Base-by-base conservation (phyloP, 179 eudicot species). In the Silene coronaria region DNA sequence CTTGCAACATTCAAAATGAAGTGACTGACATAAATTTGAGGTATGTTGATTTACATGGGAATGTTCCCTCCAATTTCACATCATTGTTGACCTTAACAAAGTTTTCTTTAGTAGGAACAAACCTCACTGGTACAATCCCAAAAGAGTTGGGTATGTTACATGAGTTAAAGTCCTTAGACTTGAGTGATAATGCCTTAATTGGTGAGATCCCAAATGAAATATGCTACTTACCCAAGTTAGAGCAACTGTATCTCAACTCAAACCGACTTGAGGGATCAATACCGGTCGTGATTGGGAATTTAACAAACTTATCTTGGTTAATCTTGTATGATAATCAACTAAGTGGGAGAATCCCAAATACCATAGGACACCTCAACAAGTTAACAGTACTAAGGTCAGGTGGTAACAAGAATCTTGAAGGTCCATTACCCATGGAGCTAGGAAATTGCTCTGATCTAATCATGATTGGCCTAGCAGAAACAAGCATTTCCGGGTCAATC, bases 381-480 rank as follows among this genome's bases (percentile, higher is more conserved):
- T 85, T 94, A 28, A 68, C 78, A 71, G 88, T 86, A 21, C 76
- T 94, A 1, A 78, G 98, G 61, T 92, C 90, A 0, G 98, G 98
- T 34, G 98, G 98, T 3, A 94, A 94, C 81, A 94, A 90, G 79
- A 92, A 94, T 71, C 84, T 94, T 11, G 83, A 78, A 77, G 98
- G 98, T 17, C 53, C 87, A 58, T 28, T 94, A 2, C 98, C 98
- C 0, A 53, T 67, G 46, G 96, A 89, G 81, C 84, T 94, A 58
- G 98, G 98, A 1, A 92, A 89, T 26, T 94, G 97, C 70, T 78
- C 85, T 10, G 82, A 80, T 48, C 76, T 94, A 75, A 75, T 74
- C 24, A 83, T 90, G 89, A 65, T 94, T n/a, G 98, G 98, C 4
- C 53, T 94, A 27, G 98, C 97, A 6, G 98, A 94, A 74, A 94